A percentile compares a stretch with the other conserved stretches of the same genome.
Conservation (phyloP, 352 stramenopile genomes). For the Hyaloperonospora brassicae region DNA sequence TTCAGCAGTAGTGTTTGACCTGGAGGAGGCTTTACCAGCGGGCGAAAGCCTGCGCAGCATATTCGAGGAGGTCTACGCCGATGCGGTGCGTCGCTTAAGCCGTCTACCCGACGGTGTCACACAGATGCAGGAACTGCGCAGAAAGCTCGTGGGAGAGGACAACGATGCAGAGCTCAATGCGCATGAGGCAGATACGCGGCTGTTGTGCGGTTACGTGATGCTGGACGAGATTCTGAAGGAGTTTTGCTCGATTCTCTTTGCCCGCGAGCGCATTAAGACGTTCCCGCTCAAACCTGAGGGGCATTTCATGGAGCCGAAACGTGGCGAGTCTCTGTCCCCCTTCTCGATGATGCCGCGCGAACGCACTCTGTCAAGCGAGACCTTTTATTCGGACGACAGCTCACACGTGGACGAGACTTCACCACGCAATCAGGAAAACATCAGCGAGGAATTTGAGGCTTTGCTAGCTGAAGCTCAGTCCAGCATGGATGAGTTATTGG, state of each 20-base stretch:
- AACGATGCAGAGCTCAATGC: constrained; percentile 54
- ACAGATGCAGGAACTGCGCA: constrained; percentile 45
- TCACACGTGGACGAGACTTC: constrained; percentile 26
- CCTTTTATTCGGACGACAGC: constrained; percentile 37
- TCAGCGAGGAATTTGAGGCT: constrained; percentile 61
- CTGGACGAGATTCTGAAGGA: constrained; percentile 83
- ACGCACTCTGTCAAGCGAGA: constrained; percentile 31
- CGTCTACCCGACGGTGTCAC: constrained; percentile 44
- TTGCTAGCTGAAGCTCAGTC: constrained; percentile 64
- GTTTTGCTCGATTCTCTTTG: constrained; percentile 73
- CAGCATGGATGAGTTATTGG: constrained; percentile 50
- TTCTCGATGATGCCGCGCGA: constrained; percentile 18
- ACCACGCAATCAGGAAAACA: constrained; percentile 30
- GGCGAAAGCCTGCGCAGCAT: constrained; percentile 61
- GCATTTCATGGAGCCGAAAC: constrained; percentile 75
- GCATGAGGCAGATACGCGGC: constrained; percentile 51
- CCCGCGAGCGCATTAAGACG: constrained; percentile 58
- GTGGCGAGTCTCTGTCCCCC: constrained; percentile 21
- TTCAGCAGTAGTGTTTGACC: constrained; percentile 43
- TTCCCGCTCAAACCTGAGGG: constrained; percentile 75
- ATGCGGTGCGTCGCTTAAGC: constrained; percentile 53
- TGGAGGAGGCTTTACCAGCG: constrained; percentile 28
- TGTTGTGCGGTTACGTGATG: constrained; percentile 70
- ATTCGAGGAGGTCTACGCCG: constrained; percentile 71
- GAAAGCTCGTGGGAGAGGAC: constrained; percentile 57